Evolutionary conservation across 192 early-diverging fungal species (phyloP).

Genomic region (Rhizophagus sp.): DNA sequence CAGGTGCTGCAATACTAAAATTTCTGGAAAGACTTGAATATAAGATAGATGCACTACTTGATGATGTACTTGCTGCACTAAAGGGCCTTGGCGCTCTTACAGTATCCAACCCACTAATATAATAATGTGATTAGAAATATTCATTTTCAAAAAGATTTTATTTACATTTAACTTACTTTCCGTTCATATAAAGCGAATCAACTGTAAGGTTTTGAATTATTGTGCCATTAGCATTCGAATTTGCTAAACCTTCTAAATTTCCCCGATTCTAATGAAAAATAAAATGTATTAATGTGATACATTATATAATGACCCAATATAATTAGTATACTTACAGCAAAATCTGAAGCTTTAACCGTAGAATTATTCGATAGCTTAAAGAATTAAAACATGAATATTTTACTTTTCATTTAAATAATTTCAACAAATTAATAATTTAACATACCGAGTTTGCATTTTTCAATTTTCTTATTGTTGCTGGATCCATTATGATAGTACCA

Average conservation of each 20-base stretch:
- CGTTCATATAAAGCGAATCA: not conserved
- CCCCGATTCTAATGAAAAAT: not conserved
- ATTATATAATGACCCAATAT: not conserved
- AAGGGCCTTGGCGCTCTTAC: not conserved
- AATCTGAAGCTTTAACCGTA: not conserved
- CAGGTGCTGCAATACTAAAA: slow-evolving; percentile 30
- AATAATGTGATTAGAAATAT: not conserved
- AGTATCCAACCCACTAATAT: not conserved
- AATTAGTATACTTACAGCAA: not conserved
- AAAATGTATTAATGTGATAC: not conserved
- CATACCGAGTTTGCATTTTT: not conserved
- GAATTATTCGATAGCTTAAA: not conserved
- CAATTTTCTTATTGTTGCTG: not conserved
- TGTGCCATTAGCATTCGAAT: not conserved
- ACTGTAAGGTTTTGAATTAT: not conserved
- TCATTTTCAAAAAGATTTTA: not conserved
- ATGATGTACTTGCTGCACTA: slow-evolving; percentile 18
- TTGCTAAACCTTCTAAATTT: not conserved
- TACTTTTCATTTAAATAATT: not conserved
- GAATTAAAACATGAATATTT: not conserved
- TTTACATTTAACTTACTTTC: not conserved
- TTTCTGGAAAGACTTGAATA: slow-evolving; percentile 32
- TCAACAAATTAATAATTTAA: not conserved
- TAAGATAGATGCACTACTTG: not conserved
- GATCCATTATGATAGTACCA: not conserved